phyloP scores from a whole-genome alignment of 495 filamentous ascomycete species.

The Aspergillus saccharolyticus region DNA sequence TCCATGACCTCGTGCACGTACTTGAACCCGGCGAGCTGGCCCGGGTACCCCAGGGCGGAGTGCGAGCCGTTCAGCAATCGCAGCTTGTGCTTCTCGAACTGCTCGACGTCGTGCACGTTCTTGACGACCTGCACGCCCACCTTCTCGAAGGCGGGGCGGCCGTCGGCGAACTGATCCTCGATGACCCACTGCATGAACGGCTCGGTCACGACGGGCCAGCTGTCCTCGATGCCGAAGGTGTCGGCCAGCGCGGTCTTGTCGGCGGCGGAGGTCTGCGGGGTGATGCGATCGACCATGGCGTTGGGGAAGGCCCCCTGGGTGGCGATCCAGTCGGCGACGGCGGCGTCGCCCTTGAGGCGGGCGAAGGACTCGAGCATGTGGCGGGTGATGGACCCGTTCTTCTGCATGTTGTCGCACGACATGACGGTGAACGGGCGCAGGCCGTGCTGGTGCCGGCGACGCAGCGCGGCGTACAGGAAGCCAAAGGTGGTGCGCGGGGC shows the following conservation, averaged over 20 bases:
- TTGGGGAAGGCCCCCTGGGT: slow-evolving; percentile 43
- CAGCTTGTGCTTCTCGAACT: slow-evolving; percentile 49
- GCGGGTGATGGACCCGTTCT: slow-evolving; percentile 46
- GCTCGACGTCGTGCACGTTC: slow-evolving; percentile 40
- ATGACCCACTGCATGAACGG: slow-evolving; percentile 49
- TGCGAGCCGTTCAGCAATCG: slow-evolving; percentile 45
- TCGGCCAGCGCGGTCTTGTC: slow-evolving; percentile 37
- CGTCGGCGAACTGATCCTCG: slow-evolving; percentile 44
- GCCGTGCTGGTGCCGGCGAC: slow-evolving; percentile 34
- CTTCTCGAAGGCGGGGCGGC: slow-evolving; percentile 43
- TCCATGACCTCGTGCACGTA: slow-evolving; percentile 47
- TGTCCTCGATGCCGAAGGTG: slow-evolving; percentile 37
- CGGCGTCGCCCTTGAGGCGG: slow-evolving; percentile 33
- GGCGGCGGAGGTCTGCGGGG: slow-evolving; percentile 36
- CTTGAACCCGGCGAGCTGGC: slow-evolving; percentile 41
- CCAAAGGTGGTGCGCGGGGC: slow-evolving; percentile 42
- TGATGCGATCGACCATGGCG: slow-evolving; percentile 49
- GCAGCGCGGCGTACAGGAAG: slow-evolving; percentile 44
- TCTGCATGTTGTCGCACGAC: slow-evolving; percentile 51
- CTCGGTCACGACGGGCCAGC: slow-evolving; percentile 47
- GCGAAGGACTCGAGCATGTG: slow-evolving; percentile 47
- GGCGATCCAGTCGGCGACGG: slow-evolving; percentile 41
- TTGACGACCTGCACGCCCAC: slow-evolving; percentile 44
- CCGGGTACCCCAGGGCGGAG: slow-evolving; percentile 42
- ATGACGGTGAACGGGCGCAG: slow-evolving; percentile 46